These are phyloP conservation scores for Phialophora chinensis DNA, from an alignment of 2,329 filamentous ascomycete species.

Conservation along the genomic window DNA sequence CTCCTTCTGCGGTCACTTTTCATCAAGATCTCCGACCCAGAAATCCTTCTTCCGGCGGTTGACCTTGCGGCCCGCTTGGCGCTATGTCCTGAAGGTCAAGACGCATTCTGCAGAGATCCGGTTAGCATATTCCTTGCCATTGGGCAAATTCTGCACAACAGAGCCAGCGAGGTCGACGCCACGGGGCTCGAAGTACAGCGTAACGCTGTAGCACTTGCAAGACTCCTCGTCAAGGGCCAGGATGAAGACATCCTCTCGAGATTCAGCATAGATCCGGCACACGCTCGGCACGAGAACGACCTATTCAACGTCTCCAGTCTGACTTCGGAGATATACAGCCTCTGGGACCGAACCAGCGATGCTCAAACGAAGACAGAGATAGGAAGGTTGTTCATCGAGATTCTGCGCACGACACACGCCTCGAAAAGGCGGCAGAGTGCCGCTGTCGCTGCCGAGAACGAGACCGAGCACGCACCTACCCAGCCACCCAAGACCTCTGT, in stretches of 20 bases:
- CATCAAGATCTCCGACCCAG: conserved; percentile 8
- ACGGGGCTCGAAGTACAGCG: conserved; percentile 26
- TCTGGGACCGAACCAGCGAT: conserved; percentile 28
- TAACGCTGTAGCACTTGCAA: conserved; percentile 20
- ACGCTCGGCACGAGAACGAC: neutral
- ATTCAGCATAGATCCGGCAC: neutral
- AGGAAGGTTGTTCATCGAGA: conserved; percentile 30
- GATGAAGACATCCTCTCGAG: neutral
- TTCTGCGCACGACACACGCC: conserved; percentile 27
- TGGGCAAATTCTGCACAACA: conserved; percentile 14
- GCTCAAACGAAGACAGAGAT: conserved; percentile 26
- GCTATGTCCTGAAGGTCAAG: conserved; percentile 28
- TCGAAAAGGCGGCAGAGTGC: neutral
- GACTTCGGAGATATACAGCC: conserved; percentile 1
- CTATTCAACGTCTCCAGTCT: neutral
- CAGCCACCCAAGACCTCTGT: neutral
- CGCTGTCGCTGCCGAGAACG: neutral
- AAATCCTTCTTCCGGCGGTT: conserved; percentile 32
- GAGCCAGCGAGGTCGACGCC: conserved; percentile 17
- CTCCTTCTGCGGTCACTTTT: conserved; percentile 11
- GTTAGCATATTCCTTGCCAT: conserved; percentile 9
- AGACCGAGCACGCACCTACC: neutral
- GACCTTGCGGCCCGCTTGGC: conserved; percentile 30
- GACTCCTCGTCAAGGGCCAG: conserved; percentile 31
- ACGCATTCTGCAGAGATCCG: conserved; percentile 14